Evolutionary conservation across 306 rosid genomes (phyloP).

Genomic region (Datisca glomerata): DNA sequence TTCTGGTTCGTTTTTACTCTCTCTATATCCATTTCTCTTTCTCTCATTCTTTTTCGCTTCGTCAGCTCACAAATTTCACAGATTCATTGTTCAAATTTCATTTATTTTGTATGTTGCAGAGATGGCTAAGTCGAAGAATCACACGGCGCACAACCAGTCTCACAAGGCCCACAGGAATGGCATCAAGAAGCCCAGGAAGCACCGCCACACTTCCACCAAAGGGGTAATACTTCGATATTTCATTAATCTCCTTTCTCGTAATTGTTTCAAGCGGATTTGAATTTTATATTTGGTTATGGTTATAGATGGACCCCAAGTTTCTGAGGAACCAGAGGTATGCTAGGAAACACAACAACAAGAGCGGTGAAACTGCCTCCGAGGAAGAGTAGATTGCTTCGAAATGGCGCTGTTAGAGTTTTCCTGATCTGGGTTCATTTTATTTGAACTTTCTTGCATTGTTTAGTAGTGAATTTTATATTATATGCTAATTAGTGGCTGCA

Average conservation of each 20-base stretch:
- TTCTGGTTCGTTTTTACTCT: slow-evolving; percentile 11
- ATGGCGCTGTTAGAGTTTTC: slow-evolving; percentile 12
- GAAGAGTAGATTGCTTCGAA: slow-evolving; percentile 42
- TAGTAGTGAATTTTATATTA: neutral
- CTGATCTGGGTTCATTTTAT: slow-evolving; percentile 3
- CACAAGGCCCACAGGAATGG: slow-evolving; percentile 96
- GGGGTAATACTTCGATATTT: slow-evolving; percentile 35
- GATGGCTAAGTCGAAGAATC: slow-evolving; percentile 99
- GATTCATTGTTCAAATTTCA: neutral
- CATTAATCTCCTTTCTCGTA: neutral
- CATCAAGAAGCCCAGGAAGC: slow-evolving; percentile 90
- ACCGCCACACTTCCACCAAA: slow-evolving; percentile 95
- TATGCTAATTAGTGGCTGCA: no score
- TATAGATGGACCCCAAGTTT: slow-evolving; percentile 95
- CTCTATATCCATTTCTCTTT: neutral
- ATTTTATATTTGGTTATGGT: neutral
- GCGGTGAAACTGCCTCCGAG: slow-evolving; percentile 30
- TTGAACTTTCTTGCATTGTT: slow-evolving; percentile 5
- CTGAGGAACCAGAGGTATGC: slow-evolving; percentile 99
- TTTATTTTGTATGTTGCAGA: slow-evolving; percentile 13
- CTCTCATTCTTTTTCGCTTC: neutral
- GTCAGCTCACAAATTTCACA: no score
- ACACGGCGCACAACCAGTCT: slow-evolving; percentile 99
- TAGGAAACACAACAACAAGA: slow-evolving; percentile 85
- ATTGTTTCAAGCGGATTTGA: neutral